These are phyloP conservation scores for Starmera dryadoides DNA, from an alignment of 805 yeast genomes.

Conservation along the genomic window DNA sequence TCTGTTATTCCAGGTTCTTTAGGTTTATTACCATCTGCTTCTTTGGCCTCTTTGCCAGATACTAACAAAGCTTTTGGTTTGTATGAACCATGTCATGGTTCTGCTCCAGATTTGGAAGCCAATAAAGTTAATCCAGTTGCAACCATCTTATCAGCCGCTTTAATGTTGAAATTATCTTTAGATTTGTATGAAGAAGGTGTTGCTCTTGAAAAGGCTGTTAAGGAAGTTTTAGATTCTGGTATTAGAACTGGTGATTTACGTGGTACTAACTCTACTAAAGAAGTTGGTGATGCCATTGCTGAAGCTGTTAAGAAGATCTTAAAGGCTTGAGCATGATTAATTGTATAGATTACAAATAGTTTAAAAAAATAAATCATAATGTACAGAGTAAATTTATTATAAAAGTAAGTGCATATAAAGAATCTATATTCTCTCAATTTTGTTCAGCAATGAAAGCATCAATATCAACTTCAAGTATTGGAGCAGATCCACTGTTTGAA, in stretches of 20 bases:
- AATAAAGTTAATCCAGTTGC: slow-evolving; percentile 95
- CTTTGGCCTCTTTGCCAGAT: slow-evolving; percentile 95
- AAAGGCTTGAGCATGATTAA: slow-evolving; percentile 9
- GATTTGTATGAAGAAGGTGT: slow-evolving; percentile 78
- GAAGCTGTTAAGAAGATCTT: slow-evolving; percentile 56
- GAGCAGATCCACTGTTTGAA: slow-evolving; percentile 58
- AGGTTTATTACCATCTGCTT: slow-evolving; percentile 91
- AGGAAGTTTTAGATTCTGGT: slow-evolving; percentile 71
- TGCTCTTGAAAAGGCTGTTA: slow-evolving; percentile 85
- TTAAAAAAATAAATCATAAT: too few species aligned
- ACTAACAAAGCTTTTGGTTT: slow-evolving; percentile 90
- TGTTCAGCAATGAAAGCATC: slow-evolving; percentile 62
- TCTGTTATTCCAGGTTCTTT: slow-evolving; percentile 96
- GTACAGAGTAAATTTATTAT: background rate
- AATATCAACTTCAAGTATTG: slow-evolving; percentile 64
- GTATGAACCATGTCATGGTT: slow-evolving; percentile 98
- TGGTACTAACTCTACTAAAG: slow-evolving; percentile 75
- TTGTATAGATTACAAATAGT: background rate
- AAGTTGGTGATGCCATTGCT: slow-evolving; percentile 93
- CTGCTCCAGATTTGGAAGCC: slow-evolving; percentile 88
- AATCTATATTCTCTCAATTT: slow-evolving; percentile 41
- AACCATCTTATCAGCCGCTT: slow-evolving; percentile 89
- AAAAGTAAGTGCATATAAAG: background rate
- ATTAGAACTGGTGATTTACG: slow-evolving; percentile 89
- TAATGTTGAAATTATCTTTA: slow-evolving; percentile 93